Evolutionary conservation across 192 early-diverging fungal species (phyloP), one percentile per base, ranked within the genome.

Genomic region (Kappamyces sp.): DNA sequence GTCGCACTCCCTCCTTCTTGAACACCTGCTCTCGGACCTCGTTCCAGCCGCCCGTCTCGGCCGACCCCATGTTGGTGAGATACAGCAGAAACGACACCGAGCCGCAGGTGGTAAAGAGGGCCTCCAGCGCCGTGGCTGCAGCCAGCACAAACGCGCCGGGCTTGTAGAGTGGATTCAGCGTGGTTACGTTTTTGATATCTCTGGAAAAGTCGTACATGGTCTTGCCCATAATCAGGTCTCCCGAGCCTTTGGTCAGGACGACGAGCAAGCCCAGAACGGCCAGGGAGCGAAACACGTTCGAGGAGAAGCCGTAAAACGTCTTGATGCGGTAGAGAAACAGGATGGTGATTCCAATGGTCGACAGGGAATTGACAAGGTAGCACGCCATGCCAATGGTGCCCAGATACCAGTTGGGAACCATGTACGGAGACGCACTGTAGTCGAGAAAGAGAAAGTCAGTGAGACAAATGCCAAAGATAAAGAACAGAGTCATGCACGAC

Each of bases 371-470:
- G 7, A 57, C 32, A 6, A 57, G 32, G 13, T 41, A 57, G 47
- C 47, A 44, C 5, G 47, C 15, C 55, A 57, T 41, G 5, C 32
- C 5, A 23, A 57, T 9, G 13, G 32, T 40, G 7, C 55, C 55
- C 32, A 57, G 34, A 36, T 31, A 57, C 6, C 36, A 23, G n/a
- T 41, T 57, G 2, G 35, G 9, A 41, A 57, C 55, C 4, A 41
- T n/a, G n/a, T 57, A 57, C 6, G 55, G 55, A 57, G 41, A 44
- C 4, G 55, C 36, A 57, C 34, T 36, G n/a, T 57, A 57, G 36
- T 57, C 55, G 5, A 57, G 6, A 40, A 57, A 33, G 5, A 57
- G 42, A 15, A 41, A 36, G 31, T 57, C 41, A 23, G 23, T 23
- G 23, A 23, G 23, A 23, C 23, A 23, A 23, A 23, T 23, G 23